Base-by-base conservation (phyloP, 306 rosid species). In the Cicer judaicum region DNA sequence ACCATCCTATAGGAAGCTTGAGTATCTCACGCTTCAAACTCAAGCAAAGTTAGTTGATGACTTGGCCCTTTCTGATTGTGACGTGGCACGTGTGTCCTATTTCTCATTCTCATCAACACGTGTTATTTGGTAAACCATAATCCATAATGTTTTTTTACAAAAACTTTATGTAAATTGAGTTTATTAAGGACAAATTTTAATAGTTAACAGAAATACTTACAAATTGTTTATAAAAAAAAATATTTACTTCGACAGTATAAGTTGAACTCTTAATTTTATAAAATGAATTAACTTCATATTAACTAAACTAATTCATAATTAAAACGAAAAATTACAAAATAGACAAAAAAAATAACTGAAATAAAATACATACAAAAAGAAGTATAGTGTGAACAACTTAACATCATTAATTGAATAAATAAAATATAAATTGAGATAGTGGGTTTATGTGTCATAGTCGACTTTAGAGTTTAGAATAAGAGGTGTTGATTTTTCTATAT, bases 1-100 rank as follows among this genome's bases (percentile, higher is more conserved):
- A 50, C 52, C 16, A 63, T 57, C 42, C n/a, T n/a, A 7, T 18
- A 18, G 19, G 0, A 72, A 39, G 34, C n/a, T 52, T 54, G n/a
- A 74, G 75, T 62, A 73, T 82, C 84, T 61, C 82, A 84, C 82
- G 82, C 92, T 85, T 89, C 82, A 59, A 66, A 75, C 81, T 52
- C 78, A 89, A 91, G 92, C 85, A 86, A 90, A 40, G 46, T 34
- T 52, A 76, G 81, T 75, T 1, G 93, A 69, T 87, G 83, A 78
- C 82, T 68, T 79, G 82, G 84, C 67, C 83, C 88, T 89, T 78
- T 91, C 96, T 49, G 87, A 87, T 40, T 8, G 68, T 7, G 85
- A 85, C 70, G 4, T 69, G 41, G 78, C 93, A 88, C 84, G 86
- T 87, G 87, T 72, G 80, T 38, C 56, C 52, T 73, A 72, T 42